Conservation (phyloP, 2,329 filamentous ascomycete genomes). For the Cladosporium sp. region DNA sequence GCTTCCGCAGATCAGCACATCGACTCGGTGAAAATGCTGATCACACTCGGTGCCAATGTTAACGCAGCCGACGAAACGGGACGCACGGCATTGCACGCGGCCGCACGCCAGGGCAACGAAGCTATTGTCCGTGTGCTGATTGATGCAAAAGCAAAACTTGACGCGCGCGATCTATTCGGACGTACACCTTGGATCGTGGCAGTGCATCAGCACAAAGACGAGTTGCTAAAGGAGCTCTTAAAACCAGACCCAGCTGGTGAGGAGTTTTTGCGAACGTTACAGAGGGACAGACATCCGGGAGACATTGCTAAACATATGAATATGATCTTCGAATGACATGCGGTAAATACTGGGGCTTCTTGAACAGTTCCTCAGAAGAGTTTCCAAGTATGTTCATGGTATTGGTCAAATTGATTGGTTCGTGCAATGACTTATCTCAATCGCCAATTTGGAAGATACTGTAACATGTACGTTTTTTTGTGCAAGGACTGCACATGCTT, state of each 20-base stretch:
- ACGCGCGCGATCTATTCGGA: neutral
- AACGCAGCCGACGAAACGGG: neutral
- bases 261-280: neutral
- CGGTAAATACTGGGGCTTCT: neutral
- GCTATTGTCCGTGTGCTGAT: neutral
- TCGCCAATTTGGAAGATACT: too few species aligned
- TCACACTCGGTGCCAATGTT: slow-evolving; percentile 4
- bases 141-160: neutral
- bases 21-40: neutral
- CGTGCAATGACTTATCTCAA: too few species aligned
- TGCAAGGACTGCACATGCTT: too few species aligned
- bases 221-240: neutral
- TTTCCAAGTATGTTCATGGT: too few species aligned
- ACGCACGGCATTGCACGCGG: neutral
- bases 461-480: too few species aligned
- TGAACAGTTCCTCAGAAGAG: too few species aligned
- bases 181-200: slow-evolving; percentile 5
- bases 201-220: neutral
- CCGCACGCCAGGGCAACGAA: neutral
- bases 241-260: neutral
- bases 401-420: too few species aligned
- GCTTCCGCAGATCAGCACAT: neutral
- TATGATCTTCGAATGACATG: neutral
- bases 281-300: neutral
- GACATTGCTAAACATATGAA: neutral